Percentiles rank a stretch among this genome's conserved stretches.
These are phyloP conservation scores for Rehmannia glutinosa DNA, from an alignment of 257 asterid species.

Conservation along the genomic window DNA sequence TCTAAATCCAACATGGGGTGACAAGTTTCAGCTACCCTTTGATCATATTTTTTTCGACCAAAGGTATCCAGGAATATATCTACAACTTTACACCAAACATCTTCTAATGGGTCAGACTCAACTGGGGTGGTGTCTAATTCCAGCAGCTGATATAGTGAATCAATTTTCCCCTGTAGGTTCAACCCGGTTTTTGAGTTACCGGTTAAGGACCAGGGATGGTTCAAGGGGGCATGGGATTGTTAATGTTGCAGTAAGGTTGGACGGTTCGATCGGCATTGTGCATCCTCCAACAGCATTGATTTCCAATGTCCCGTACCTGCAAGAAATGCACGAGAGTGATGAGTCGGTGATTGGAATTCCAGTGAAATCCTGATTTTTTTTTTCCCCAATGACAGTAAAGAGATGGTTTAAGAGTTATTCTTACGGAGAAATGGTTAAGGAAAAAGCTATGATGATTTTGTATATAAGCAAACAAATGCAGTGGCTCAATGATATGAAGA, in stretches of 20 bases:
- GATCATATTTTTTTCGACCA: constrained; percentile 26
- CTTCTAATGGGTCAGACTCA: constrained; percentile 29
- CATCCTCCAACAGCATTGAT: neutral
- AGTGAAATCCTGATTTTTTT: neutral
- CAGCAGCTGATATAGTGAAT: constrained; percentile 30
- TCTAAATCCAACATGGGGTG: constrained; percentile 42
- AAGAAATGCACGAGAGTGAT: neutral
- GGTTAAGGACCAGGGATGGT: constrained; percentile 37
- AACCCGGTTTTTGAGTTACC: constrained; percentile 34
- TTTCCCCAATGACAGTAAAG: no score
- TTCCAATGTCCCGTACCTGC: neutral
- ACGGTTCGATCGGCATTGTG: constrained; percentile 4
- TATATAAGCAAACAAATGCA: neutral
- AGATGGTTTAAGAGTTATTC: no score
- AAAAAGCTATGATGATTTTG: no score
- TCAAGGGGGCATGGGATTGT: constrained; percentile 49
- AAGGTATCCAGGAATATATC: constrained; percentile 27
- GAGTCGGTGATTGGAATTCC: constrained; percentile 29
- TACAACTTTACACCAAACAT: constrained; percentile 34
- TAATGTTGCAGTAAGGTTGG: constrained; percentile 36
- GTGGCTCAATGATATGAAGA: neutral
- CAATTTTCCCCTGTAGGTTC: constrained; percentile 25
- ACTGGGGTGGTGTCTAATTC: constrained; percentile 53
- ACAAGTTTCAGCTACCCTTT: constrained; percentile 28
- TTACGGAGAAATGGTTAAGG: no score